These are phyloP conservation scores for Schizophyllum amplum DNA, from an alignment of 1,284 basidiomycete genomes.

Conservation along the genomic window DNA sequence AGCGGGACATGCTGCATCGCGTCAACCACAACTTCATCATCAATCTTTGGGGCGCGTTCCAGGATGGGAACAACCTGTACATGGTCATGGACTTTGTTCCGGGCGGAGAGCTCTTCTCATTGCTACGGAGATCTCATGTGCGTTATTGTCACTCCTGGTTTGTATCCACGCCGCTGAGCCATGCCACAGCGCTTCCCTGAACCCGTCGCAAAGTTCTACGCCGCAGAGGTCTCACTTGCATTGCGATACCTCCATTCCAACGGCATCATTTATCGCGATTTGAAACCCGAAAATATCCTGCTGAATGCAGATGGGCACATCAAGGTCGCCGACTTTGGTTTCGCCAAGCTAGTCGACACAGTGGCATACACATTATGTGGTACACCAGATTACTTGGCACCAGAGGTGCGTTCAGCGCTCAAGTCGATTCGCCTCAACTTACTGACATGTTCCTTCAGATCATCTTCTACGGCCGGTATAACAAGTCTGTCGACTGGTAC, in stretches of 20 bases:
- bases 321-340: conserved; percentile 98
- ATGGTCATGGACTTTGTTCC: conserved; percentile 99
- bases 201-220: conserved; percentile 98
- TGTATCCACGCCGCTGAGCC: conserved; percentile 4
- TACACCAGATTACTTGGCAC: conserved; percentile 94
- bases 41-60: conserved; percentile 98
- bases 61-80: conserved; percentile 89
- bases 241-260: conserved; percentile 88
- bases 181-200: conserved; percentile 84
- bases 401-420: conserved; percentile 50
- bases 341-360: conserved; percentile 86
- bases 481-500: conserved; percentile 90
- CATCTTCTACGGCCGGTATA: not conserved
- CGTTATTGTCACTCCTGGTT: conserved; percentile 19
- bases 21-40: conserved; percentile 96
- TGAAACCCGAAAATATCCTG: conserved; percentile 97
- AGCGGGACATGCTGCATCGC: conserved; percentile 83
- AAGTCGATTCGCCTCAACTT: conserved; percentile 1
- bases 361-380: conserved; percentile 98
- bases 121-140: conserved; percentile 84
- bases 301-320: conserved; percentile 93
- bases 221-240: conserved; percentile 93
- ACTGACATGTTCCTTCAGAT: not conserved
- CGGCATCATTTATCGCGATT: conserved; percentile 94
- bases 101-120: conserved; percentile 92